These are phyloP conservation scores for Lithospermum erythrorhizon DNA, from an alignment of 257 asterid species.

Conservation along the genomic window DNA sequence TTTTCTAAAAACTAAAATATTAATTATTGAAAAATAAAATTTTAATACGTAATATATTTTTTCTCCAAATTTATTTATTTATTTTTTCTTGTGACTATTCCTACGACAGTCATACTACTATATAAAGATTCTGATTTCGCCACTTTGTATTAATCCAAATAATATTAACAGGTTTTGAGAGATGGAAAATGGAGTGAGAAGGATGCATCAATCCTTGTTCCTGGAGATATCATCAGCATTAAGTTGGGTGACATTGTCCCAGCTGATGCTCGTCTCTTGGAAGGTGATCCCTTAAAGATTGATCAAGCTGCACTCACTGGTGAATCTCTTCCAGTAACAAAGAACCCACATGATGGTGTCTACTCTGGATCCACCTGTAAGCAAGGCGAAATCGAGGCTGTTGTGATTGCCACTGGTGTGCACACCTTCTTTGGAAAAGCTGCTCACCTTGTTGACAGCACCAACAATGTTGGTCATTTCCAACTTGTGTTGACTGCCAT, in stretches of 20 bases:
- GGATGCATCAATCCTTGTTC: constrained; percentile 5
- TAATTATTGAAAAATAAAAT: too few species aligned
- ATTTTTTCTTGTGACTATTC: too few species aligned
- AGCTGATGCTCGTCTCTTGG: constrained; percentile 11
- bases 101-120: too few species aligned
- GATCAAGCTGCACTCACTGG: constrained; percentile 8
- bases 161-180: constrained; percentile 22
- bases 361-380: constrained; percentile 11
- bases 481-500: constrained; percentile 67
- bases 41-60: too few species aligned
- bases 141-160: background rate
- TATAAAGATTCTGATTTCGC: background rate
- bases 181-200: constrained; percentile 7
- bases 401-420: constrained; percentile 8
- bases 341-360: background rate
- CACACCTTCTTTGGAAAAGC: constrained; percentile 12
- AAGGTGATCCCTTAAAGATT: constrained; percentile 8
- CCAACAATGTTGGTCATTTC: constrained; percentile 10
- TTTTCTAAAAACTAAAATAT: too few species aligned
- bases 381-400: constrained; percentile 5
- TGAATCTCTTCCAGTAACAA: constrained; percentile 9
- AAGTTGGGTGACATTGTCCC: constrained; percentile 11
- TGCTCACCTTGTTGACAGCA: constrained; percentile 10
- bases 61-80: too few species aligned
- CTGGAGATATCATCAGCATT: constrained; percentile 8